Evolutionary conservation across 495 filamentous ascomycete species (phyloP), one percentile per base, ranked within the genome.

Genomic region (Penicillium cosmopolitanum): DNA sequence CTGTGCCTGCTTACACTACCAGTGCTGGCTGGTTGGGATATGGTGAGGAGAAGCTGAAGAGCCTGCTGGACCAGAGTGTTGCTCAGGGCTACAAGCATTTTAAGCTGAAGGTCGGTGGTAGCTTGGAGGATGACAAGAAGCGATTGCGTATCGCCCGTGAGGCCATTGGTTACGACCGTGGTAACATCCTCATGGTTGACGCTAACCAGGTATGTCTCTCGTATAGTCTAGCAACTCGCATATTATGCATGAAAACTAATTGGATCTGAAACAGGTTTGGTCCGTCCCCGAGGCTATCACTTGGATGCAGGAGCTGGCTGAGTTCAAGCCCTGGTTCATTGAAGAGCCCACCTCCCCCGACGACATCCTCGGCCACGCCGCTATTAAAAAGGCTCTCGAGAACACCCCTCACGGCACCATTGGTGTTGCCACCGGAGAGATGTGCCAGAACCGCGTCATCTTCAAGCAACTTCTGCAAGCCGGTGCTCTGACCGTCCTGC

Each of bases 311-410:
- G 71, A 89, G 64, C 87, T 97, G 18, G 86, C 84, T 35, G 85
- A 91, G 61, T 97, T 90, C 81, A 87, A 88, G 78, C 93, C 93
- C 44, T 97, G 93, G 93, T 97, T 97, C 78, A 96, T 97, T 65
- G 93, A 97, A 76, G 93, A 97, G 81, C 93, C 93, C n/a, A 97
- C 93, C 44, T 91, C 88, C 43, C 93, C 93, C 13, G 93, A 97
- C 66, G 93, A 97, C 76, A 87, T 97, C 55, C 86, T 93, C 44
- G 93, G 93, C 38, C 93, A 97, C 80, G 88, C 88, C 53, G 87
- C 89, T 5, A 87, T 97, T 65, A 84, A 89, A 23, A 87, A 92
- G 55, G 93, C 92, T 1, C 83, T 97, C 11, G 77, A 78, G 25
- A 67, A 78, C 57, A 79, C 77, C 34, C 89, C 88, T 1, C 73